Evolutionary conservation across 2,329 filamentous ascomycete species (phyloP), one percentile per base, ranked within the genome.

Genomic region (Verticillium isaacii): DNA sequence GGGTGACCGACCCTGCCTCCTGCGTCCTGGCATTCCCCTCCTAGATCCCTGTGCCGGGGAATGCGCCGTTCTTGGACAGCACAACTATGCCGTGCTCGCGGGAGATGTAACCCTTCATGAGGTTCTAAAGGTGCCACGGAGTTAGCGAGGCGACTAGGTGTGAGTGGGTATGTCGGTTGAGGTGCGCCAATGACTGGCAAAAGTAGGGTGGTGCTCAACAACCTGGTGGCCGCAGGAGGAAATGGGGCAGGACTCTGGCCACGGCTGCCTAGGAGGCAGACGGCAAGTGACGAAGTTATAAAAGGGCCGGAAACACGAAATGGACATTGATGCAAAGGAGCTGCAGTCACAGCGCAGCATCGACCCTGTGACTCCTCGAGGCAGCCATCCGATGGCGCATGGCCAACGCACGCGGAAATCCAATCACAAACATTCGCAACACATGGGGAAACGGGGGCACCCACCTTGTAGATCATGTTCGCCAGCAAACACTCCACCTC

Each of bases 21-120:
- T 41, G n/a, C 36, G n/a, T 41, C 19, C 50, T 75, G 19, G 45
- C 19, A 17, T 7, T 17, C 14, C 14, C 37, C 2, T 19, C 9
- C 45, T 52, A 89, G 57, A 89, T 77, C 19, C 91, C 91, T 29
- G 96, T 98, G 29, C 93, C 93, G 0, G 96, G 95, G 71, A 99
- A 99, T 2, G 95, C 94, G 50, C 91, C 92, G 62, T 85, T 90
- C 76, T 97, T 98, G 75, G 92, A 97, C 62, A 99, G 78, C 23
- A 99, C 95, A 32, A 99, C 90, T 67, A 93, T 93, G 37, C 90
- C 90, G 68, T 91, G 87, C 68, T 97, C 93, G 60, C 94, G 89
- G 36, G 94, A 89, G 68, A 99, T 99, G 76, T 99, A 99, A 50
- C 96, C 95, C 77, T 98, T 99, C 91, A 99, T 97, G 29, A 95